These are phyloP conservation scores for Lasiosphaeris hirsuta DNA, from an alignment of 495 filamentous ascomycete genomes.

Conservation along the genomic window DNA sequence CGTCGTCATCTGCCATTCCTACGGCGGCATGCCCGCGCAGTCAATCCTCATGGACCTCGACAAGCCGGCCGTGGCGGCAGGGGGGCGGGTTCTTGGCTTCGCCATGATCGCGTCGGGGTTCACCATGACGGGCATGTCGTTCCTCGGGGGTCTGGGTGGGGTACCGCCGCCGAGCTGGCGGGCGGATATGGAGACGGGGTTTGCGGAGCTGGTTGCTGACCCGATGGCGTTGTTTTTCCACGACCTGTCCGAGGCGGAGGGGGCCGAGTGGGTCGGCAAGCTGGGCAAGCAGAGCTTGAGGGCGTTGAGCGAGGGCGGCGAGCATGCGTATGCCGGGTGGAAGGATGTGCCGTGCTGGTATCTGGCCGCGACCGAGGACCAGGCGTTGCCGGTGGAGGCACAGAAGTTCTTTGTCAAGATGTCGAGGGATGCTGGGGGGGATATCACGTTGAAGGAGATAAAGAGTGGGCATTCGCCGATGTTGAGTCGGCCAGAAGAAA, in stretches of 20 bases:
- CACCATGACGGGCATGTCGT: conserved; percentile 22
- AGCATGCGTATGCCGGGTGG: conserved; percentile 33
- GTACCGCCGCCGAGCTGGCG: conserved; percentile 28
- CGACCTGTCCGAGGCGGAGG: conserved; percentile 32
- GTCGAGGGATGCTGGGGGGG: conserved; percentile 25
- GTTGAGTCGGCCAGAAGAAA: conserved; percentile 32
- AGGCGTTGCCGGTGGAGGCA: conserved; percentile 22
- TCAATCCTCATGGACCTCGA: conserved; percentile 28
- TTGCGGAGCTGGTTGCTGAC: conserved; percentile 22
- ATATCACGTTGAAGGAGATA: conserved; percentile 27
- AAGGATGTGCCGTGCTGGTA: conserved; percentile 30
- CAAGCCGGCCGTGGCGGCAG: neutral
- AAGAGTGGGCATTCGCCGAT: conserved; percentile 30
- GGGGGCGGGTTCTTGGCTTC: conserved; percentile 31
- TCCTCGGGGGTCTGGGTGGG: conserved; percentile 30
- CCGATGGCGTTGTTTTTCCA: conserved; percentile 33
- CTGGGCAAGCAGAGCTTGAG: conserved; percentile 26
- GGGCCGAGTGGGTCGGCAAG: conserved; percentile 27
- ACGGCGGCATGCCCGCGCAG: conserved; percentile 49
- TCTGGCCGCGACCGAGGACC: conserved; percentile 25
- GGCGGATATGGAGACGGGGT: conserved; percentile 22
- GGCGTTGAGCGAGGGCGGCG: conserved; percentile 24
- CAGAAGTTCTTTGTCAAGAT: conserved; percentile 22
- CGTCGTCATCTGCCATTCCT: conserved; percentile 49
- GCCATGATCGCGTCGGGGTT: conserved; percentile 32